Evolutionary conservation across 345 rosid species (phyloP).

Genomic region (Ceriops zippeliana): DNA sequence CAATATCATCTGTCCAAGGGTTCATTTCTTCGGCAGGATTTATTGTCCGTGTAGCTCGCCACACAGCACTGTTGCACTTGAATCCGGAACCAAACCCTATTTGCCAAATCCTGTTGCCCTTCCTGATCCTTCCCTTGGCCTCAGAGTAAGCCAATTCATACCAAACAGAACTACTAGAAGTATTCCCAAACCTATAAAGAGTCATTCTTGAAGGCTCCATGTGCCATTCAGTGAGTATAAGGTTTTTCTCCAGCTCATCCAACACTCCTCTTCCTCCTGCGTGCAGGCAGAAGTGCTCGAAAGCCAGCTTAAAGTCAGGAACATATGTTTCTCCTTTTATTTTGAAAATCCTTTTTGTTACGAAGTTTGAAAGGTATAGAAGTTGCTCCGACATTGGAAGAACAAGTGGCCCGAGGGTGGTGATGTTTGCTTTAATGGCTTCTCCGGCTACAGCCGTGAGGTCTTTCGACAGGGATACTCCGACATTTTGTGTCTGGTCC

Average conservation of each 20-base stretch:
- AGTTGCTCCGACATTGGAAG: conserved; percentile 24
- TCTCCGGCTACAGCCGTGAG: conserved; percentile 22
- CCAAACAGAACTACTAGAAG: neutral
- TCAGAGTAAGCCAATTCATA: conserved; percentile 1
- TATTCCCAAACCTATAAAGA: neutral
- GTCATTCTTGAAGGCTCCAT: conserved; percentile 9
- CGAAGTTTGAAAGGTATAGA: conserved; percentile 8
- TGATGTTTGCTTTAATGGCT: conserved; percentile 20
- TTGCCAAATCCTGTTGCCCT: conserved; percentile 1
- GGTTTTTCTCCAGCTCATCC: conserved; percentile 6
- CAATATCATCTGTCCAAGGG: neutral
- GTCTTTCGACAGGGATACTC: conserved; percentile 19
- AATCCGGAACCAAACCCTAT: conserved; percentile 1
- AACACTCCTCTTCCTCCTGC: conserved; percentile 11
- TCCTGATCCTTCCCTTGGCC: conserved; percentile 1
- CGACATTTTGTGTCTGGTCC: neutral
- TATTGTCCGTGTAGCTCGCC: neutral
- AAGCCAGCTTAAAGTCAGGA: conserved; percentile 14
- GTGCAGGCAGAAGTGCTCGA: conserved; percentile 20
- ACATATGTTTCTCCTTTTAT: neutral
- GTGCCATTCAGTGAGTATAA: conserved; percentile 4
- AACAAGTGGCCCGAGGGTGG: conserved; percentile 20
- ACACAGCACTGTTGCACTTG: conserved; percentile 1
- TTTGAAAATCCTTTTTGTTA: neutral
- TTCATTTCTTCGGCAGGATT: neutral